Conservation (phyloP, 805 yeast species). For the Blastobotrys americana region DNA sequence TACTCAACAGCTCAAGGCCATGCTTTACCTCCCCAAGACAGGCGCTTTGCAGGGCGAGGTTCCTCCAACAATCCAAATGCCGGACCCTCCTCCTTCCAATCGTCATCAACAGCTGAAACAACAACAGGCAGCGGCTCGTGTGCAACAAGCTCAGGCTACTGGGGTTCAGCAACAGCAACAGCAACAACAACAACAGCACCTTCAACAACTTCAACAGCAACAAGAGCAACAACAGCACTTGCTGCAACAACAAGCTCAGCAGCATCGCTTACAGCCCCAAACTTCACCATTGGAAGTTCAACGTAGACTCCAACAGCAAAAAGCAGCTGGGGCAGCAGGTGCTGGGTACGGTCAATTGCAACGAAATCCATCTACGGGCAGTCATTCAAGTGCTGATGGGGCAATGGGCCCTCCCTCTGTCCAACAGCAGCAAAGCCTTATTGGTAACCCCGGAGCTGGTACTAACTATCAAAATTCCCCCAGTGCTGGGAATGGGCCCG, state of each 20-base stretch:
- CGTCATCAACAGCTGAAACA: slow-evolving; percentile 1
- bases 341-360: slow-evolving; percentile 1
- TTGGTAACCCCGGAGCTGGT: too few relatives aligned
- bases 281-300: not conserved
- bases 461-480: too few relatives aligned
- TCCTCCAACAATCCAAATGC: slow-evolving; percentile 14
- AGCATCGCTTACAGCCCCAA: slow-evolving; percentile 2
- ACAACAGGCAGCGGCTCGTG: slow-evolving; percentile 32
- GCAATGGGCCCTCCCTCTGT: slow-evolving; percentile 1
- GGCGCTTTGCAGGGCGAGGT: slow-evolving; percentile 16
- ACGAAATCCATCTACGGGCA: slow-evolving; percentile 1
- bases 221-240: slow-evolving; percentile 9
- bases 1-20: slow-evolving; percentile 4
- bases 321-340: too few relatives aligned
- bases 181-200: slow-evolving; percentile 8
- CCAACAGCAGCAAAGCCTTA: slow-evolving; percentile 8
- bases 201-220: slow-evolving; percentile 5
- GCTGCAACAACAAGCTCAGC: slow-evolving; percentile 7
- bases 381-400: not conserved
- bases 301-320: not conserved
- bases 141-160: slow-evolving; percentile 21
- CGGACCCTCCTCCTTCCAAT: slow-evolving; percentile 15
- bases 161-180: slow-evolving; percentile 6
- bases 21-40: slow-evolving; percentile 4
- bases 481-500: too few relatives aligned